Percentiles rank a stretch among this genome's conserved stretches.
phyloP scores from a whole-genome alignment of 2,329 filamentous ascomycete genomes.

The Xylaria sp. region DNA sequence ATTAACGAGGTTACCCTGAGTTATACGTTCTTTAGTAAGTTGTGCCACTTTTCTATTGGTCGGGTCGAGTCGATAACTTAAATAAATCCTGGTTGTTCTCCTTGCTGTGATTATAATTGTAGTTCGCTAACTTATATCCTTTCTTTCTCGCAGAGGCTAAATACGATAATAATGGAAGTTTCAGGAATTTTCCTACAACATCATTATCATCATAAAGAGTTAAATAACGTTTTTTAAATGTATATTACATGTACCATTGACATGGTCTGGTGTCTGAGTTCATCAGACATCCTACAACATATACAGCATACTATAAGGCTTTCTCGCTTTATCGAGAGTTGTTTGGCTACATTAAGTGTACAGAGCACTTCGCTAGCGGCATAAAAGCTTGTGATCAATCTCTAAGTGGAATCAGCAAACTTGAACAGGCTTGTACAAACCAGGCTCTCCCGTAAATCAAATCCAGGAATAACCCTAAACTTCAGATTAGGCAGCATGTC shows the following conservation, averaged over 20 bases:
- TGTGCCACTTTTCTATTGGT: neutral
- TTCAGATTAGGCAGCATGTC: too few species aligned
- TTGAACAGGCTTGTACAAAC: neutral
- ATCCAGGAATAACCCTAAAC: neutral
- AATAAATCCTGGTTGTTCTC: neutral
- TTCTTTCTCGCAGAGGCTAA: constrained; percentile 71
- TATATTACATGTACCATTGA: constrained; percentile 28
- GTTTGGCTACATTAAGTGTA: neutral
- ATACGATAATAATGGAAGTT: constrained; percentile 82
- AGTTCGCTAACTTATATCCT: neutral
- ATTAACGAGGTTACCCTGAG: constrained; percentile 95
- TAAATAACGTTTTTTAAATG: constrained; percentile 4
- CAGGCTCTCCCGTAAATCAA: neutral
- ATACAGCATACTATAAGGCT: constrained; percentile 7
- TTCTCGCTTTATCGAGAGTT: neutral
- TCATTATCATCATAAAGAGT: constrained; percentile 12
- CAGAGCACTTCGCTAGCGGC: neutral
- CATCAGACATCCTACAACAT: constrained; percentile 23
- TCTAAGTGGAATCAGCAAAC: too few species aligned
- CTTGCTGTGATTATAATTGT: neutral
- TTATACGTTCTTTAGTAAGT: constrained; percentile 97
- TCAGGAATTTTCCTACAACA: constrained; percentile 55
- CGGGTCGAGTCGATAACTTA: neutral
- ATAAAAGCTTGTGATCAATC: neutral
- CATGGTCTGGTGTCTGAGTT: neutral